These are phyloP conservation scores for Lentinula edodes DNA, from an alignment of 768 basidiomycete species.

Conservation along the genomic window DNA sequence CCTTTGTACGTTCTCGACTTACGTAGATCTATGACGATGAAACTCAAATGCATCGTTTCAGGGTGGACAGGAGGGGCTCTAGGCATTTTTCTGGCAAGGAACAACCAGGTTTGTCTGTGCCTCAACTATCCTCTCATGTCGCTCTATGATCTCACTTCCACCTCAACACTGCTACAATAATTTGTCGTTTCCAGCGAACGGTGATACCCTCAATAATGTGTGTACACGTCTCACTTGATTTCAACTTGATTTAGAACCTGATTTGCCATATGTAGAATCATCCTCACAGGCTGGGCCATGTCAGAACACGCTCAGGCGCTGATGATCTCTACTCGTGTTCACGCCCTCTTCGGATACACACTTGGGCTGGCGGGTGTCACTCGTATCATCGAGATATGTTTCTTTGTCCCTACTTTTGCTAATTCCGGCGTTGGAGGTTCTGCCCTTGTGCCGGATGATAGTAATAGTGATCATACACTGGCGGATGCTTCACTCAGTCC, in stretches of 20 bases:
- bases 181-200: constrained; percentile 46
- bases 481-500: constrained; percentile 26
- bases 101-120: constrained; percentile 53
- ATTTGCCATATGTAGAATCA: constrained; percentile 43
- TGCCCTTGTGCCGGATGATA: constrained; percentile 35
- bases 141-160: not conserved
- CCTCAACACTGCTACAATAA: not conserved
- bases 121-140: not conserved
- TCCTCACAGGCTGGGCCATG: constrained; percentile 94
- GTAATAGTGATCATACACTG: constrained; percentile 63
- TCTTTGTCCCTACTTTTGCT: constrained; percentile 42
- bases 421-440: constrained; percentile 8
- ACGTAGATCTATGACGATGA: not conserved
- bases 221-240: constrained; percentile 16
- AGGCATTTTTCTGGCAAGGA: constrained; percentile 76
- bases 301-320: constrained; percentile 82
- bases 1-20: constrained; percentile 43
- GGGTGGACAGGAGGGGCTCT: constrained; percentile 94
- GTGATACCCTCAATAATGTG: constrained; percentile 82
- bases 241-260: not conserved
- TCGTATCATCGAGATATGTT: constrained; percentile 81
- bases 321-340: constrained; percentile 82
- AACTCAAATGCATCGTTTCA: constrained; percentile 17
- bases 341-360: constrained; percentile 78
- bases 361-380: constrained; percentile 79